Evolutionary conservation across 768 basidiomycete genomes (phyloP).

Genomic region (Mycena floridula): DNA sequence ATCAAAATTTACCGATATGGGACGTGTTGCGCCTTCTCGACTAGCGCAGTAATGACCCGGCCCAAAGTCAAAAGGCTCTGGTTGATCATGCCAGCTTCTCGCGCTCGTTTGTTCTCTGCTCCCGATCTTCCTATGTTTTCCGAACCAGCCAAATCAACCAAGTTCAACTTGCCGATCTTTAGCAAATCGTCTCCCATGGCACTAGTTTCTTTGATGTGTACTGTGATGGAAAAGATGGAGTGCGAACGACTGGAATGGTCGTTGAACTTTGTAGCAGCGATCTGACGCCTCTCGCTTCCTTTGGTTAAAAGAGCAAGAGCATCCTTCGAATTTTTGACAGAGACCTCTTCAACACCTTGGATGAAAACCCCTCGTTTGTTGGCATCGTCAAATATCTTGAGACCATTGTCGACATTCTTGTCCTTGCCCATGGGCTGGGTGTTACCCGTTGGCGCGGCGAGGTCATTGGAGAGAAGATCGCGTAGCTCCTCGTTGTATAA

Average conservation of each 20-base stretch:
- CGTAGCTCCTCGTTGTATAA: constrained; percentile 98
- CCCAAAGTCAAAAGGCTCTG: constrained; percentile 96
- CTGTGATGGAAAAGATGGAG: constrained; percentile 94
- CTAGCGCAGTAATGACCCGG: constrained; percentile 92
- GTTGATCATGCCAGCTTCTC: constrained; percentile 99
- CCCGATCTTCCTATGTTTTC: constrained; percentile 97
- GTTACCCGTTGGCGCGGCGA: constrained; percentile 58
- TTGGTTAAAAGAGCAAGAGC: constrained; percentile 81
- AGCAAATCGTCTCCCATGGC: constrained; percentile 80
- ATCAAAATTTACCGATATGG: constrained; percentile 74
- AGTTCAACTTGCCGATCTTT: constrained; percentile 91
- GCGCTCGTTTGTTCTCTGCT: constrained; percentile 89
- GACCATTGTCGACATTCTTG: constrained; percentile 38
- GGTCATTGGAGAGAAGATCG: constrained; percentile 82
- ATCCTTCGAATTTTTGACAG: constrained; percentile 76
- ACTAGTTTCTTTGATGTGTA: constrained; percentile 83
- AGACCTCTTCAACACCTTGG: constrained; percentile 88
- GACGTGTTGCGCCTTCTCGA: constrained; percentile 86
- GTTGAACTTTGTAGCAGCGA: constrained; percentile 96
- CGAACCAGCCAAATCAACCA: constrained; percentile 95
- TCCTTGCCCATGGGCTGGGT: constrained; percentile 79
- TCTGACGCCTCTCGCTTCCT: constrained; percentile 87
- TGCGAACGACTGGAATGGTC: constrained; percentile 97
- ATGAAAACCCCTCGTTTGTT: constrained; percentile 88
- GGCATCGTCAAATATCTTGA: constrained; percentile 92